These are phyloP conservation scores for Asterophora parasitica DNA, from an alignment of 768 basidiomycete genomes.

Conservation along the genomic window DNA sequence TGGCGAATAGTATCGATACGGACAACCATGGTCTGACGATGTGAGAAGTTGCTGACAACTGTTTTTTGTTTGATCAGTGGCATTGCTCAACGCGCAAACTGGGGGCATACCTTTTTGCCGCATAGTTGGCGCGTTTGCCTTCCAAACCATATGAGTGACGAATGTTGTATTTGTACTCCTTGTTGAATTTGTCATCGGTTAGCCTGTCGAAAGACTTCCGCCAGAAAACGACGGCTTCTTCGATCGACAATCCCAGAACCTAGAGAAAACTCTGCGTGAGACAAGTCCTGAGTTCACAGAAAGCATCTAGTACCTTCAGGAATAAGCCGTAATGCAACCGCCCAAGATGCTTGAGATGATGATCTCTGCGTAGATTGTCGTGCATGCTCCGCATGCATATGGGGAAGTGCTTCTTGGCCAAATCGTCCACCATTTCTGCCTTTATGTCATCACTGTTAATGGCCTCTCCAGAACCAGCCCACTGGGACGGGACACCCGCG, in stretches of 20 bases:
- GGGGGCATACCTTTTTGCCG: conserved; percentile 72
- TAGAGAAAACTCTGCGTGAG: conserved; percentile 24
- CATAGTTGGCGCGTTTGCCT: conserved; percentile 91
- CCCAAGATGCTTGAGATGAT: conserved; percentile 90
- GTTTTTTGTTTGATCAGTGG: conserved; percentile 7
- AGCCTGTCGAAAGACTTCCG: conserved; percentile 76
- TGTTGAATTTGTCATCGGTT: conserved; percentile 95
- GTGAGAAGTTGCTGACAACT: conserved; percentile 91
- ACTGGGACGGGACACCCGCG: conserved; percentile 84
- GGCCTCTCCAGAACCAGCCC: conserved; percentile 50
- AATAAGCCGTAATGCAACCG: conserved; percentile 90
- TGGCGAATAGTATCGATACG: conserved; percentile 82
- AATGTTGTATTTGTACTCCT: conserved; percentile 96
- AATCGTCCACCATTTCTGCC: conserved; percentile 90
- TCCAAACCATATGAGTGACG: conserved; percentile 93
- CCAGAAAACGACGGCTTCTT: conserved; percentile 95
- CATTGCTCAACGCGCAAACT: too few relatives aligned
- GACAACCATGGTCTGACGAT: conserved; percentile 76
- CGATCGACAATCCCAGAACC: conserved; percentile 90
- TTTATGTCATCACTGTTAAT: conserved; percentile 61
- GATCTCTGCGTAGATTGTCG: conserved; percentile 66
- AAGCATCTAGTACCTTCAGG: conserved; percentile 63
- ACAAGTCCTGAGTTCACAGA: neutral
- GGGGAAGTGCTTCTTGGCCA: conserved; percentile 88
- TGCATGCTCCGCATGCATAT: conserved; percentile 93